phyloP scores from a whole-genome alignment of 257 asterid genomes.

The Nicotiana paniculata region DNA sequence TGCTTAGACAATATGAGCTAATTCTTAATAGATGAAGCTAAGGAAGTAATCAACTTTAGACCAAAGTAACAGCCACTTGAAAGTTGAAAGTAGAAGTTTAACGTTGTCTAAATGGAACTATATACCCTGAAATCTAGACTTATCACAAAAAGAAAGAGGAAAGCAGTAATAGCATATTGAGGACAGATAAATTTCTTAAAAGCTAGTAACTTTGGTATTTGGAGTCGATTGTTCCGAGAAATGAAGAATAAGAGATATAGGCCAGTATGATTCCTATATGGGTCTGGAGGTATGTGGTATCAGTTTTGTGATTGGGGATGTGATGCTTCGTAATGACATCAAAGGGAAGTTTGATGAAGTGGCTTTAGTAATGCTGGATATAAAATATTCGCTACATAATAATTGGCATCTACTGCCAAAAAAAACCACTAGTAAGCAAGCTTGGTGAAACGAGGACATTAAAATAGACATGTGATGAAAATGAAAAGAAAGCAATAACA shows the following conservation, averaged over 20 bases:
- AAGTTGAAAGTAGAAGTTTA: not conserved
- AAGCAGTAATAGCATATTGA: not conserved
- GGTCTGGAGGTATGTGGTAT: not conserved
- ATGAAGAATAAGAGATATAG: not conserved
- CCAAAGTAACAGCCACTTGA: not conserved
- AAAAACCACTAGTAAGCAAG: not conserved
- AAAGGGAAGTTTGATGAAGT: not conserved
- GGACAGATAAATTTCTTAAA: not conserved
- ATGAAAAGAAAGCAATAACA: not conserved
- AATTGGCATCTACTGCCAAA: not conserved
- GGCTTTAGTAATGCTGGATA: not conserved
- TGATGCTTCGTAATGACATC: not conserved
- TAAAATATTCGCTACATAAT: not conserved
- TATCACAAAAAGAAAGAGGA: not conserved
- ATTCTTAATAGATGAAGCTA: not conserved
- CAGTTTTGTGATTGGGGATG: not conserved
- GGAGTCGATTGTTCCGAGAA: not conserved
- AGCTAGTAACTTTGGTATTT: not conserved
- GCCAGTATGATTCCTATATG: not conserved
- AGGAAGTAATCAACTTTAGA: not conserved
- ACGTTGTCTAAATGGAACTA: not conserved
- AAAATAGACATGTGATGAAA: not conserved
- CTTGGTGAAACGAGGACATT: not conserved
- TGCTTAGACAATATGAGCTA: not conserved
- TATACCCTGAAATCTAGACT: not conserved